A percentile compares a stretch with the other conserved stretches of the same genome.
phyloP scores from a whole-genome alignment of 148 eudicot genomes.

The Rhododendron henanense region DNA sequence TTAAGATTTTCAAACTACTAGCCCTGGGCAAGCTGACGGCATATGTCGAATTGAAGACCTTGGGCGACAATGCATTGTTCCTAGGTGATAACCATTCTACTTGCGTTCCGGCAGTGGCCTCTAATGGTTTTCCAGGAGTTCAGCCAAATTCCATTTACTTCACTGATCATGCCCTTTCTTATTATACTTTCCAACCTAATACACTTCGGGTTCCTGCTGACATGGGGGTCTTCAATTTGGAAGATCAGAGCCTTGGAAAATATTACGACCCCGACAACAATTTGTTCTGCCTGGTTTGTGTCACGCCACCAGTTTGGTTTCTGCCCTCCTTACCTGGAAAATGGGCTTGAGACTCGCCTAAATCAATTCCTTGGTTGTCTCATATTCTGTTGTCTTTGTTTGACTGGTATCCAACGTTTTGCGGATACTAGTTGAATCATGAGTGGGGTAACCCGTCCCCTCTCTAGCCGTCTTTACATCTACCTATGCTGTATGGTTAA shows the following conservation, averaged over 20 bases:
- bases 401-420: too few species aligned
- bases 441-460: too few species aligned
- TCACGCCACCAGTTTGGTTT: background rate
- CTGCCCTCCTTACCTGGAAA: background rate
- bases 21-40: background rate
- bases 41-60: background rate
- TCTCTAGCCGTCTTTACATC: too few species aligned
- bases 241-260: background rate
- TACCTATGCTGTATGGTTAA: too few species aligned
- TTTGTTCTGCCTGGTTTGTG: background rate
- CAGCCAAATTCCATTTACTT: background rate
- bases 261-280: background rate
- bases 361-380: too few species aligned
- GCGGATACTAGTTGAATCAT: too few species aligned
- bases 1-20: background rate
- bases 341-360: background rate
- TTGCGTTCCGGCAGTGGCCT: background rate
- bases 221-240: background rate
- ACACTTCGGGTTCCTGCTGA: background rate
- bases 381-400: too few species aligned
- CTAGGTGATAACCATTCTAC: background rate
- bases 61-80: background rate
- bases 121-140: background rate
- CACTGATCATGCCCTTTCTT: background rate
- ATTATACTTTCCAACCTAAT: background rate